Evolutionary conservation across 768 basidiomycete genomes (phyloP).

Genomic region (Hemileccinum rubropunctum): DNA sequence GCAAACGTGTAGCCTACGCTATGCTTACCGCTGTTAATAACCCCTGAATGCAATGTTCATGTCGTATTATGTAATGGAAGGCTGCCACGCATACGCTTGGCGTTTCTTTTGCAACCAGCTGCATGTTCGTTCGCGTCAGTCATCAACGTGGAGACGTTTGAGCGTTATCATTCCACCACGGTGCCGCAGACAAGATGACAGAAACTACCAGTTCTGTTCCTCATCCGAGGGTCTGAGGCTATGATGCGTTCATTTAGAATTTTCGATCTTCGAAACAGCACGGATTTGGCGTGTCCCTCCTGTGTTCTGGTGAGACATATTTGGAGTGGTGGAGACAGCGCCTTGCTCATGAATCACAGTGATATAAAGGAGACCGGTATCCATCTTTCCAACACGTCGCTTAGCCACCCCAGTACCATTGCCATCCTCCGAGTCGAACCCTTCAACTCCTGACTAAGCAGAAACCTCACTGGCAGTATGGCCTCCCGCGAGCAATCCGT

Average conservation of each 20-base stretch:
- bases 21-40: background rate
- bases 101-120: background rate
- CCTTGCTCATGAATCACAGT: conserved; percentile 4
- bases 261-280: conserved; percentile 16
- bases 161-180: conserved; percentile 2
- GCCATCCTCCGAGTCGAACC: background rate
- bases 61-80: background rate
- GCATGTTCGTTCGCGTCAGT: background rate
- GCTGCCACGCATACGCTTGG: too few species aligned
- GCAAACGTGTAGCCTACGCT: background rate
- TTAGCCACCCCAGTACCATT: background rate
- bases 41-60: background rate
- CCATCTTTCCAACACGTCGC: background rate
- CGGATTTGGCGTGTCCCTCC: conserved; percentile 17
- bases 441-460: background rate
- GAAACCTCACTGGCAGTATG: conserved; percentile 18
- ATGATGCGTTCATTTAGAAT: conserved; percentile 18
- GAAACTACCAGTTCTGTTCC: background rate
- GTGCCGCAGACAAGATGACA: conserved; percentile 1
- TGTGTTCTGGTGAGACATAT: background rate
- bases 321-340: conserved; percentile 8
- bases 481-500: conserved; percentile 11
- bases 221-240: conserved; percentile 13
- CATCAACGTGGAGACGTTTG: background rate
- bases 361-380: conserved; percentile 15